A percentile compares a stretch with the other conserved stretches of the same genome.
Conservation (phyloP, 768 basidiomycete genomes). For the Pleurotus giganteus region DNA sequence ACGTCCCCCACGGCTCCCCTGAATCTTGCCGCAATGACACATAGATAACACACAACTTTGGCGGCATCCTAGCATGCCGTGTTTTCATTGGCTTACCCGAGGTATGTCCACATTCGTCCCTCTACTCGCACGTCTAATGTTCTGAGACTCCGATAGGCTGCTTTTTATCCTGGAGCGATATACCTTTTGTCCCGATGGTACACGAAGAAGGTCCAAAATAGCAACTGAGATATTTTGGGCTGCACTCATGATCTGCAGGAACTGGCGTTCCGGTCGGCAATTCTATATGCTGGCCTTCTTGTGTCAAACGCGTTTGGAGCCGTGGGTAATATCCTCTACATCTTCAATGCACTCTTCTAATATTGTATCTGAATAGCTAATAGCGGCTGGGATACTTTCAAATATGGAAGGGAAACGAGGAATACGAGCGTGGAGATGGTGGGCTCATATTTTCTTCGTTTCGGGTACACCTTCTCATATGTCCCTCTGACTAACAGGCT, state of each 20-base stretch:
- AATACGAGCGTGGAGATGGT: constrained; percentile 73
- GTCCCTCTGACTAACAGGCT: constrained; percentile 39
- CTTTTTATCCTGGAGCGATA: constrained; percentile 61
- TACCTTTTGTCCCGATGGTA: constrained; percentile 54
- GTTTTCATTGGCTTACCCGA: constrained; percentile 66
- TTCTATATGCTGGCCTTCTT: constrained; percentile 57
- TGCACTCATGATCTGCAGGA: constrained; percentile 38
- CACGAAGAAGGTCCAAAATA: constrained; percentile 48
- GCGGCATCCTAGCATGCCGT: too few species aligned
- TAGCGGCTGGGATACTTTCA: constrained; percentile 73
- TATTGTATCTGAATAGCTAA: constrained; percentile 38
- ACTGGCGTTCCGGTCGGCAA: constrained; percentile 60
- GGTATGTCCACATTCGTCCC: constrained; percentile 18
- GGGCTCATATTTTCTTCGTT: constrained; percentile 14
- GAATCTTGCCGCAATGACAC: neutral
- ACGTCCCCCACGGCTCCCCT: neutral
- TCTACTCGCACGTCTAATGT: neutral
- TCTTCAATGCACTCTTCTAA: neutral
- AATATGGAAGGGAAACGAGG: constrained; percentile 68
- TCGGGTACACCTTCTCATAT: neutral
- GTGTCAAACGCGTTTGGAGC: constrained; percentile 69
- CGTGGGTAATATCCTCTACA: constrained; percentile 31
- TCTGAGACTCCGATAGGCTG: constrained; percentile 33
- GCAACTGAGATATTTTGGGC: neutral
- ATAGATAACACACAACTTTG: constrained; percentile 41